Percentiles rank a stretch among this genome's conserved stretches.
Conservation (phyloP, 768 basidiomycete species). For the Melanogaster broomeanus region DNA sequence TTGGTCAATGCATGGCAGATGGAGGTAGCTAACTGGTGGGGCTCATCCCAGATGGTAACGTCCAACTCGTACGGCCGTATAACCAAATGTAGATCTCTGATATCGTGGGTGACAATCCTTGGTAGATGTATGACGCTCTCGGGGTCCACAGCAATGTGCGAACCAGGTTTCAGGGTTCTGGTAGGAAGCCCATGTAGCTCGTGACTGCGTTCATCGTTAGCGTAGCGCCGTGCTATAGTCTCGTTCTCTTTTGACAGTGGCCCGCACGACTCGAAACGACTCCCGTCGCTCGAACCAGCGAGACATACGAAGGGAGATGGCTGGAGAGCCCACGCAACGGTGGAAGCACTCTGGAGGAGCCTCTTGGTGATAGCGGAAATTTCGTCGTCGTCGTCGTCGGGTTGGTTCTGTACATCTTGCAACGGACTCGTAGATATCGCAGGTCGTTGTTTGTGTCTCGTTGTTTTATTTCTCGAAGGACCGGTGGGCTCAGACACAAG, state of each 20-base stretch:
- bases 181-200: not conserved
- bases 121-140: not conserved
- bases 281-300: not conserved
- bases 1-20: not conserved
- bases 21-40: slow-evolving; percentile 14
- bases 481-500: not conserved
- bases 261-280: not conserved
- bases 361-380: not conserved
- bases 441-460: slow-evolving; percentile 1
- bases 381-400: slow-evolving; percentile 4
- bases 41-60: slow-evolving; percentile 28
- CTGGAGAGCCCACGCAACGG: not conserved
- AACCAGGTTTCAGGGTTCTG: not conserved
- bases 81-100: slow-evolving; percentile 14
- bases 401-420: not conserved
- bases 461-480: not conserved
- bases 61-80: slow-evolving; percentile 13
- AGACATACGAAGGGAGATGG: not conserved
- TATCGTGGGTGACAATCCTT: not conserved
- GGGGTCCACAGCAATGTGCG: not conserved
- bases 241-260: not conserved
- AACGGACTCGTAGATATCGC: not conserved
- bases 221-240: too few relatives aligned
- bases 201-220: not conserved
- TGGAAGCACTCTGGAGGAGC: not conserved